A percentile compares a stretch with the other conserved stretches of the same genome.
phyloP scores from a whole-genome alignment of 1,139 yeast species.

The Scheffersomyces segobiensis region DNA sequence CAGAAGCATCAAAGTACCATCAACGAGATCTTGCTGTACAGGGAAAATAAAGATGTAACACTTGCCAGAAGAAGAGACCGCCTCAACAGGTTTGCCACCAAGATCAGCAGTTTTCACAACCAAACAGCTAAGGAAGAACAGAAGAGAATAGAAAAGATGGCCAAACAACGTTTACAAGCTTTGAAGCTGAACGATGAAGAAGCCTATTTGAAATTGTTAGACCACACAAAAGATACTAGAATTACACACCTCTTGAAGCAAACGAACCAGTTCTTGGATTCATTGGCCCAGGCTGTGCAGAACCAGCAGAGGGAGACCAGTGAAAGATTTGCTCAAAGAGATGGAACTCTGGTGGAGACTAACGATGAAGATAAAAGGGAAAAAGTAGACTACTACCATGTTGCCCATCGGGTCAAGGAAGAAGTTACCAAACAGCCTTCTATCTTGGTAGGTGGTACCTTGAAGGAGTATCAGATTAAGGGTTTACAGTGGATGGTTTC shows the following conservation, averaged over 20 bases:
- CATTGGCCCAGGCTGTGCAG: conserved; percentile 75
- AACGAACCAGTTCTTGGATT: conserved; percentile 73
- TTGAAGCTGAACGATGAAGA: conserved; percentile 84
- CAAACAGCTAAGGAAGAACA: conserved; percentile 73
- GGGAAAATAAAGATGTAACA: conserved; percentile 18
- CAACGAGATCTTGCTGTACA: conserved; percentile 27
- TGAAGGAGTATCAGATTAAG: conserved; percentile 90
- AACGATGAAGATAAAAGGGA: conserved; percentile 52
- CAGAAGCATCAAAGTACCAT: conserved; percentile 42
- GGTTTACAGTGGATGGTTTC: conserved; percentile 99
- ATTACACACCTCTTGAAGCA: conserved; percentile 77
- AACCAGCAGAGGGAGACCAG: conserved; percentile 66
- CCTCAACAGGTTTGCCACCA: conserved; percentile 44
- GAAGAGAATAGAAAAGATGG: conserved; percentile 71
- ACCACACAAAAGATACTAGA: conserved; percentile 82
- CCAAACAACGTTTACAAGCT: conserved; percentile 84
- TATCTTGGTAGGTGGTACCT: conserved; percentile 77
- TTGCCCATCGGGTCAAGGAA: conserved; percentile 74
- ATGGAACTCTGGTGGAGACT: conserved; percentile 27
- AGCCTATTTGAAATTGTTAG: conserved; percentile 75
- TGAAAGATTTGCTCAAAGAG: conserved; percentile 16
- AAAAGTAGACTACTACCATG: conserved; percentile 74
- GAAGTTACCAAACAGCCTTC: conserved; percentile 64
- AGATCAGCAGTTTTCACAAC: conserved; percentile 42
- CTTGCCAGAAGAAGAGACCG: conserved; percentile 34